phyloP scores from a whole-genome alignment of 352 stramenopile genomes.

The Aphanomyces astaci region DNA sequence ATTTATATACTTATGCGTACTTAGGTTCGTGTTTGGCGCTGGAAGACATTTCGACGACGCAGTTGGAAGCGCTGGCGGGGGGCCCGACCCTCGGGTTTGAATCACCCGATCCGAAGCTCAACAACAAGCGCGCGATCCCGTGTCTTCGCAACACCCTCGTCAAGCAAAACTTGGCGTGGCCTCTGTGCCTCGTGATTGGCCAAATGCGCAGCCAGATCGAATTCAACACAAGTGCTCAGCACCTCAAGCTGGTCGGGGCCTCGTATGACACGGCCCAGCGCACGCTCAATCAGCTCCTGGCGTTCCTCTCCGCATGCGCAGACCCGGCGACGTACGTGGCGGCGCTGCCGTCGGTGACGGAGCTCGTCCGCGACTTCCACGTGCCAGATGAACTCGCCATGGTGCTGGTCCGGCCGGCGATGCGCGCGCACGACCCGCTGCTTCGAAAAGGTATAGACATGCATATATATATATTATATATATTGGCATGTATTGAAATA shows the following conservation, averaged over 20 bases:
- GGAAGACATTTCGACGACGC: conserved; percentile 75
- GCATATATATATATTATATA: conserved; percentile 34
- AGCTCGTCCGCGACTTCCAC: conserved; percentile 67
- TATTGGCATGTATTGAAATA: too few species aligned
- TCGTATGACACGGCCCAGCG: conserved; percentile 81
- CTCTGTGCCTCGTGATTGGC: conserved; percentile 71
- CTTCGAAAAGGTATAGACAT: conserved; percentile 34
- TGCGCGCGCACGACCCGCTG: conserved; percentile 65
- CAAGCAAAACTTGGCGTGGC: conserved; percentile 67
- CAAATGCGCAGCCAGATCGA: conserved; percentile 82
- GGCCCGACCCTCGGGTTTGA: conserved; percentile 75
- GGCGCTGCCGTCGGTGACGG: conserved; percentile 56
- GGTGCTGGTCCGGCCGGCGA: conserved; percentile 63
- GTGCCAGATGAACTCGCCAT: conserved; percentile 66
- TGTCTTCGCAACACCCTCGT: conserved; percentile 74
- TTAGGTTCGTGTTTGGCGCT: conserved; percentile 74
- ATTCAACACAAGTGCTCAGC: conserved; percentile 41
- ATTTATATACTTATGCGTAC: too few species aligned
- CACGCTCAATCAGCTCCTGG: conserved; percentile 77
- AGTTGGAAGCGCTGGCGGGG: conserved; percentile 75
- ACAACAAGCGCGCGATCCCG: conserved; percentile 74
- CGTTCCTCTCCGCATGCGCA: conserved; percentile 72
- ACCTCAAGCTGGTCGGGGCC: conserved; percentile 72
- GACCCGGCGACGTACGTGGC: conserved; percentile 59
- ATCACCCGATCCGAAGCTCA: conserved; percentile 66